phyloP scores from a whole-genome alignment of 352 stramenopile genomes.

The Globisporangium cylindrosporum region DNA sequence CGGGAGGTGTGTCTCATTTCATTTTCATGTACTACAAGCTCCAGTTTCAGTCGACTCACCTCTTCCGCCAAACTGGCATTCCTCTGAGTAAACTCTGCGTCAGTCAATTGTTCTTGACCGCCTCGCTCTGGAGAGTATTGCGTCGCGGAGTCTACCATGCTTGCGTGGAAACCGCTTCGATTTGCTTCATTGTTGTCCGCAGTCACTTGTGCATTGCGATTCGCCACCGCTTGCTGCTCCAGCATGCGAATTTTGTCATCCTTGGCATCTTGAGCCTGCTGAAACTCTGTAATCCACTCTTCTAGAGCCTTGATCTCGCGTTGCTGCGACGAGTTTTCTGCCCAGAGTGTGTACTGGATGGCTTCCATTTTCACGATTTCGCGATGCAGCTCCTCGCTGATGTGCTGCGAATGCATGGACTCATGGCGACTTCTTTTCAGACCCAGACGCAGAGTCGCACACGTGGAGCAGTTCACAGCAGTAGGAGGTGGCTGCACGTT shows the following conservation, averaged over 20 bases:
- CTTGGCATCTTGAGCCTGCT: constrained; percentile 18
- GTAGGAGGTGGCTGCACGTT: background rate
- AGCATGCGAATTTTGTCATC: constrained; percentile 16
- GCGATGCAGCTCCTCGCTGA: constrained; percentile 20
- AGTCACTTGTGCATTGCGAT: background rate
- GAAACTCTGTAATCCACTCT: constrained; percentile 18
- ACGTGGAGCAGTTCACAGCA: constrained; percentile 19
- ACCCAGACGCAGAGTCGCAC: constrained; percentile 17
- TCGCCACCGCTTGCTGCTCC: constrained; percentile 18
- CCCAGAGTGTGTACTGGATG: constrained; percentile 29
- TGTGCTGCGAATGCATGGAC: constrained; percentile 13
- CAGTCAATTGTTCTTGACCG: background rate
- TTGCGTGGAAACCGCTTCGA: background rate
- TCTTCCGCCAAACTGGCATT: background rate
- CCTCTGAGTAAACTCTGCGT: background rate
- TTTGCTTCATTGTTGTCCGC: background rate
- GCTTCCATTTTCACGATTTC: constrained; percentile 30
- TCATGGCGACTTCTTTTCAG: constrained; percentile 23
- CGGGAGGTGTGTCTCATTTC: background rate
- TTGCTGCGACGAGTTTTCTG: constrained; percentile 21
- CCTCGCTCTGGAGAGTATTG: background rate
- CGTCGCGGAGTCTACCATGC: background rate
- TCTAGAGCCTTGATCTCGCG: constrained; percentile 25
- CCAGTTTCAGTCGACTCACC: background rate
- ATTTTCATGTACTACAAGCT: background rate